phyloP scores from a whole-genome alignment of 1,284 basidiomycete species.

The Ceratobasidium sp. region DNA sequence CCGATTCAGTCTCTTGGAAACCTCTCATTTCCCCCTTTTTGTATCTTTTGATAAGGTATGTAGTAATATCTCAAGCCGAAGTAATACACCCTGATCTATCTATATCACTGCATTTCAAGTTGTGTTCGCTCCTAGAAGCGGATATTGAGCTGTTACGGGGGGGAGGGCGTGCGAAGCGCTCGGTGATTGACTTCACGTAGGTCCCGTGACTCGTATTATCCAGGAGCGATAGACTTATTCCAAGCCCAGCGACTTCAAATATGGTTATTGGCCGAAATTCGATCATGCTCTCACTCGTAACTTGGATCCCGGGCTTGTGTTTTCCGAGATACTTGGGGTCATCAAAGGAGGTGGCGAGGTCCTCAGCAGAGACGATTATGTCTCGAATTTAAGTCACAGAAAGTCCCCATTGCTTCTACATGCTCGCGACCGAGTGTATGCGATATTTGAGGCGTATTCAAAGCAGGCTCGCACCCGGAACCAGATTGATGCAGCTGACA shows the following conservation, averaged over 20 bases:
- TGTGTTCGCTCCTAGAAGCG: slow-evolving; percentile 51
- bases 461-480: slow-evolving; percentile 59
- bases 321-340: slow-evolving; percentile 75
- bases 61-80: slow-evolving; percentile 5
- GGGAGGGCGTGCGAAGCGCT: slow-evolving; percentile 1
- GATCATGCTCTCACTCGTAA: slow-evolving; percentile 65
- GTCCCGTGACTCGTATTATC: not conserved
- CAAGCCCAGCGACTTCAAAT: slow-evolving; percentile 62
- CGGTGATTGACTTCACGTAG: not conserved
- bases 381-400: slow-evolving; percentile 62
- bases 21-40: slow-evolving; percentile 76
- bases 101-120: slow-evolving; percentile 15
- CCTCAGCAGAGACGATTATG: slow-evolving; percentile 56
- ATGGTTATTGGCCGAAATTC: slow-evolving; percentile 72
- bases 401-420: slow-evolving; percentile 63
- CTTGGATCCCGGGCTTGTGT: slow-evolving; percentile 71
- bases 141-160: slow-evolving; percentile 53
- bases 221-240: not conserved
- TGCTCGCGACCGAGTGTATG: slow-evolving; percentile 63
- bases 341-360: slow-evolving; percentile 73
- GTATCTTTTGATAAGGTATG: slow-evolving; percentile 70
- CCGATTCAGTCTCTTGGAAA: slow-evolving; percentile 67
- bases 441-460: slow-evolving; percentile 66
- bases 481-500: slow-evolving; percentile 70
- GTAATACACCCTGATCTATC: not conserved